Evolutionary conservation across 2,329 filamentous ascomycete species (phyloP).

Genomic region (Amauroascus verrucosus): DNA sequence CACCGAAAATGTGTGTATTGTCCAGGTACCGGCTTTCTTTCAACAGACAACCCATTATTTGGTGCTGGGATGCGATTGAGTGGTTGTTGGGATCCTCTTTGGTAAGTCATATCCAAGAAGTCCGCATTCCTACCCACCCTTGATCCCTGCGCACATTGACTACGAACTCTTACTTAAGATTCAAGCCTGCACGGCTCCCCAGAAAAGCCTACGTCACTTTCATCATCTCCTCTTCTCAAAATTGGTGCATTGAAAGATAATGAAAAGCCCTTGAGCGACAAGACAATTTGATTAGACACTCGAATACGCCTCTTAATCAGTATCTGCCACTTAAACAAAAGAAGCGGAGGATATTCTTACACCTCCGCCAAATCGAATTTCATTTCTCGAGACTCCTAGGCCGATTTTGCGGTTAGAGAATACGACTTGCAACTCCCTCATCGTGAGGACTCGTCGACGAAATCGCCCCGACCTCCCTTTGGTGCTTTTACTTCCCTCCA

Average conservation of each 20-base stretch:
- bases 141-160: background rate
- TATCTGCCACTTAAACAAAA: too few relatives aligned
- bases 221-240: background rate
- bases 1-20: background rate
- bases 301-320: too few relatives aligned
- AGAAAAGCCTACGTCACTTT: constrained; percentile 10
- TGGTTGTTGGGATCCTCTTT: background rate
- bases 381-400: too few relatives aligned
- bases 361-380: too few relatives aligned
- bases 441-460: too few relatives aligned
- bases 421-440: too few relatives aligned
- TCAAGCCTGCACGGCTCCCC: background rate
- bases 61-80: background rate
- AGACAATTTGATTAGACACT: background rate
- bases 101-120: background rate
- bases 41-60: background rate
- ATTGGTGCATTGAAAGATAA: background rate
- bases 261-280: background rate
- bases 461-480: too few relatives aligned
- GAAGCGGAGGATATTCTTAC: too few relatives aligned
- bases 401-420: too few relatives aligned
- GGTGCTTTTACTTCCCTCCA: too few relatives aligned
- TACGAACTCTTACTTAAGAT: background rate
- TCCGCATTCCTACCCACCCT: background rate
- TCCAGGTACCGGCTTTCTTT: background rate